These are phyloP conservation scores for Hypomontagnella submonticulosa DNA, from an alignment of 495 filamentous ascomycete species.

Conservation along the genomic window DNA sequence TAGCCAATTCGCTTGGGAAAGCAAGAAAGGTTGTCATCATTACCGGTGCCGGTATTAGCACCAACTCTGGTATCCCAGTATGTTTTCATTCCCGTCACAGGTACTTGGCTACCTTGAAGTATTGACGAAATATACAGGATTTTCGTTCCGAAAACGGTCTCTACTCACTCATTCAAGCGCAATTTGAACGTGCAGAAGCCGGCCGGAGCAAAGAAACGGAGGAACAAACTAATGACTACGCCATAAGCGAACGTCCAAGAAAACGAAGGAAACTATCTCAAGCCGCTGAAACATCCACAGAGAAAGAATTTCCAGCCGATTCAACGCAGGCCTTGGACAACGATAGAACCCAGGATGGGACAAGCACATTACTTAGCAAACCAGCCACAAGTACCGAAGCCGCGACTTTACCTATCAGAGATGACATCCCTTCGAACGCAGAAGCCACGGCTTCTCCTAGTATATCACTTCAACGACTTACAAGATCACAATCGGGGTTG, in stretches of 20 bases:
- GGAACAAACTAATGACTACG: slow-evolving; percentile 28
- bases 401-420: background rate
- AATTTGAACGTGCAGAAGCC: slow-evolving; percentile 64
- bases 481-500: slow-evolving; percentile 32
- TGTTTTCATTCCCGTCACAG: slow-evolving; percentile 38
- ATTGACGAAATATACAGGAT: slow-evolving; percentile 62
- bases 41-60: slow-evolving; percentile 77
- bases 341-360: background rate
- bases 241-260: slow-evolving; percentile 52
- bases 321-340: background rate
- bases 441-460: background rate
- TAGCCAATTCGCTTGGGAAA: slow-evolving; percentile 69
- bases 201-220: slow-evolving; percentile 27
- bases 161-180: slow-evolving; percentile 73
- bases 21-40: slow-evolving; percentile 72
- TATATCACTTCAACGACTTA: slow-evolving; percentile 23
- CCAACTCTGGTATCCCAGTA: slow-evolving; percentile 78
- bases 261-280: slow-evolving; percentile 56
- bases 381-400: background rate
- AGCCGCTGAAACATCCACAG: slow-evolving; percentile 2
- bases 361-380: background rate
- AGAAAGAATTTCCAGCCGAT: slow-evolving; percentile 3
- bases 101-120: background rate
- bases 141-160: slow-evolving; percentile 77
- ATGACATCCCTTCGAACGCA: slow-evolving; percentile 5